Conservation (phyloP, 2,329 filamentous ascomycete species). For the Dothiorella sarmentorum region DNA sequence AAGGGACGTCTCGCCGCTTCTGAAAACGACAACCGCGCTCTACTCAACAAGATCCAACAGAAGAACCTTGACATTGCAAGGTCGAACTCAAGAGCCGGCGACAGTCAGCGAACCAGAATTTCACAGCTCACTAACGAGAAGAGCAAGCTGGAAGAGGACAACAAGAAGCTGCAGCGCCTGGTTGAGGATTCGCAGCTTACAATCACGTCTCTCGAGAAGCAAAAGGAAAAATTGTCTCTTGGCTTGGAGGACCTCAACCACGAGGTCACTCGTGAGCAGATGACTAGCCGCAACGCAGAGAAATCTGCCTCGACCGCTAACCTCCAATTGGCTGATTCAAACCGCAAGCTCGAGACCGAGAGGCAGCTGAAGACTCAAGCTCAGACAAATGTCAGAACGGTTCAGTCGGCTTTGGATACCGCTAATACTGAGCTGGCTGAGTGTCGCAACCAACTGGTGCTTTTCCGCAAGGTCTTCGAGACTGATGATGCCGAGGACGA, state of each 20-base stretch:
- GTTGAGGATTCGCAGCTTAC: conserved; percentile 80
- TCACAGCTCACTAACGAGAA: conserved; percentile 76
- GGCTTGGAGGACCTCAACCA: conserved; percentile 90
- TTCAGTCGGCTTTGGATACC: conserved; percentile 75
- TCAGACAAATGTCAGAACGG: conserved; percentile 76
- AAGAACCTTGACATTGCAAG: conserved; percentile 95
- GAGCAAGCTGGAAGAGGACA: conserved; percentile 75
- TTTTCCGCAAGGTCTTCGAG: conserved; percentile 83
- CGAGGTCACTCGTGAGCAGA: conserved; percentile 84
- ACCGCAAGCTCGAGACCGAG: conserved; percentile 86
- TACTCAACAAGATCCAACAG: conserved; percentile 97
- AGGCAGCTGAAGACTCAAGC: conserved; percentile 80
- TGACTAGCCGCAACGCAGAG: conserved; percentile 84
- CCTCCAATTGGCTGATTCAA: conserved; percentile 81
- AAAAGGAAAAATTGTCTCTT: conserved; percentile 86
- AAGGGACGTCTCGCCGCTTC: conserved; percentile 87
- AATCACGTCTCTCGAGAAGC: conserved; percentile 83
- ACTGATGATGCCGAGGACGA: conserved; percentile 63
- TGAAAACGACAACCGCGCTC: conserved; percentile 89
- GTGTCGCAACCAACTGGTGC: conserved; percentile 73
- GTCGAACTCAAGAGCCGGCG: conserved; percentile 79
- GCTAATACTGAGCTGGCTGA: conserved; percentile 78
- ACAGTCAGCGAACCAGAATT: conserved; percentile 76
- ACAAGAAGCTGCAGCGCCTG: conserved; percentile 74
- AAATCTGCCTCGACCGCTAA: conserved; percentile 77